These are phyloP conservation scores for Penicillium goetzii DNA, from an alignment of 495 filamentous ascomycete species.

Conservation along the genomic window DNA sequence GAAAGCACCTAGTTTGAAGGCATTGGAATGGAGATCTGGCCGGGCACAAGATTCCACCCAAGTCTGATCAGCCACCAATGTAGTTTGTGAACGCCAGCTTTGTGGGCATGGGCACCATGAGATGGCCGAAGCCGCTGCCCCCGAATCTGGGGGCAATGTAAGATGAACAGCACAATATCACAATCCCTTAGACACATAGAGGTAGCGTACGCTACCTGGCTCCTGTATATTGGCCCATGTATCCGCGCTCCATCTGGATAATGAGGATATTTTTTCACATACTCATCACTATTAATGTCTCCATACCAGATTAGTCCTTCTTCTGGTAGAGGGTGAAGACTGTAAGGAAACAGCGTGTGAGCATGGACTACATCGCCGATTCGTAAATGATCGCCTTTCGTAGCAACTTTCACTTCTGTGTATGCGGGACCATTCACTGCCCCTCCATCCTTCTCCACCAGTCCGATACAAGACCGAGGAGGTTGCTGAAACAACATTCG, in stretches of 20 bases:
- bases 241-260: too few species aligned
- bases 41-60: background rate
- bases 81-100: too few species aligned
- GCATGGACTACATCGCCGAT: background rate
- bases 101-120: too few species aligned
- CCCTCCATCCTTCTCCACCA: conserved; percentile 10
- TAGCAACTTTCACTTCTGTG: background rate
- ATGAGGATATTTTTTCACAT: too few species aligned
- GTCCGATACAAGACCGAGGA: conserved; percentile 18
- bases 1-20: too few species aligned
- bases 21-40: background rate
- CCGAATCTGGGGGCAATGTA: too few species aligned
- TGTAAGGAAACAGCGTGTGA: background rate
- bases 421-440: conserved; percentile 1
- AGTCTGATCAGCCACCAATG: background rate
- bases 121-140: too few species aligned
- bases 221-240: background rate
- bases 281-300: too few species aligned
- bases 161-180: background rate
- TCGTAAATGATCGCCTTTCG: background rate
- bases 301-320: background rate
- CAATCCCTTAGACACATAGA: background rate
- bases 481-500: conserved; percentile 32
- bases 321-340: background rate
- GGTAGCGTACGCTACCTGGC: conserved; percentile 2